These are phyloP conservation scores for Microsporum ferrugineum DNA, from an alignment of 2,329 filamentous ascomycete species.

Conservation along the genomic window DNA sequence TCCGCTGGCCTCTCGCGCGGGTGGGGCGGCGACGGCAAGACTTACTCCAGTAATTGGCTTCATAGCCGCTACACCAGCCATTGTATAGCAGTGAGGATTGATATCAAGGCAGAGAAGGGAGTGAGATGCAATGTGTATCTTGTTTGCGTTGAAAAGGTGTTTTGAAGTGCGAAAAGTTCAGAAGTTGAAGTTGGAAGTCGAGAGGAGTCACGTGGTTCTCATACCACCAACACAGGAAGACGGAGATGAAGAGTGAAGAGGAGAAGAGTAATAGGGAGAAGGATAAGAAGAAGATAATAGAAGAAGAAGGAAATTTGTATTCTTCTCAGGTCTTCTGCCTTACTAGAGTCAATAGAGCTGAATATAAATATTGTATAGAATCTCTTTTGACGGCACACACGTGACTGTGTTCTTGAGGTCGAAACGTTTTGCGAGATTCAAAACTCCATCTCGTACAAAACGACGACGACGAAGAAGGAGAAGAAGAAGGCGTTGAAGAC, in stretches of 20 bases:
- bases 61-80: slow-evolving; percentile 31
- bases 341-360: background rate
- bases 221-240: background rate
- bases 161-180: slow-evolving; percentile 12
- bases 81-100: slow-evolving; percentile 14
- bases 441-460: too few species aligned
- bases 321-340: too few species aligned
- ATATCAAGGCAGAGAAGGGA: slow-evolving; percentile 14
- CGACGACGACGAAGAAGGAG: too few species aligned
- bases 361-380: background rate
- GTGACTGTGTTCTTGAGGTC: too few species aligned
- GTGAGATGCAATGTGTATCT: slow-evolving; percentile 12
- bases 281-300: too few species aligned
- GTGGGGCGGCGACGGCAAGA: slow-evolving; percentile 11
- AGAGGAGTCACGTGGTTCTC: background rate
- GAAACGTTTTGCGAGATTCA: too few species aligned
- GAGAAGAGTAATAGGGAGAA: background rate
- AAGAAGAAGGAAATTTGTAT: too few species aligned
- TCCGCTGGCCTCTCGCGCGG: background rate
- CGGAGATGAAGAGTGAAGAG: background rate
- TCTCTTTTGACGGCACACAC: too few species aligned
- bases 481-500: too few species aligned
- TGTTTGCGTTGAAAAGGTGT: background rate
- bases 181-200: background rate
- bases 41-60: slow-evolving; percentile 40